Base-by-base conservation (phyloP, 2,329 filamentous ascomycete genomes). In the Colletotrichum eleusines region DNA sequence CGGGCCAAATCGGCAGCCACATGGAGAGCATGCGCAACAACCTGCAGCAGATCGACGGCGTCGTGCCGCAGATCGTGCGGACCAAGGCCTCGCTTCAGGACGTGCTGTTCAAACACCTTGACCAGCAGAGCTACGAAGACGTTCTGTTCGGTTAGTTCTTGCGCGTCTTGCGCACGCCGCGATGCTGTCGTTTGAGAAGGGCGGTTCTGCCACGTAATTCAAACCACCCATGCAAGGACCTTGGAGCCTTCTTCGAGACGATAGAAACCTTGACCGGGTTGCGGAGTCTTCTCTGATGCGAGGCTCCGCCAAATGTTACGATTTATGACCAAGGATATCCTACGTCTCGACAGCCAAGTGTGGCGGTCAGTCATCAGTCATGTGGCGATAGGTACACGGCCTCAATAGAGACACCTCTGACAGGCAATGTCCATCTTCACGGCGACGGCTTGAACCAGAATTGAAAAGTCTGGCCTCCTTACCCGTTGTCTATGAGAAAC, bases 21-120 rank as follows among this genome's bases (percentile, higher is more conserved):
- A 85, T 89, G 79, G 86, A 89, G 71, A 89, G 86, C 74, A 85
- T 90, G 76, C 81, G 79, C 65, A 80, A 80, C 53, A 90, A 90
- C 74, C 79, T 89, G 48, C 79, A 82, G 67, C 88, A 89, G 78
- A 84, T 88, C 18, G 84, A 86, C 1, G 85, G 84, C 8, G 80
- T 90, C 5, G 74, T 84, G 7, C 85, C 85, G 1, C 83, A 85
- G 42, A 83, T 90, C 20, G 77, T 74, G 23, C 82, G 80, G 66
- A 87, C 82, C 73, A 81, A 80, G 60, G 87, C 86, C 2, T 83
- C 85, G 4, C 74, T 90, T 63, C 85, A 85, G 74, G 81, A 81
- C 18, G 82, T 85, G 44, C 74, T 90, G 68, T 80, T 84, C 44
- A 78, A 80, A 54, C 81, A 86, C 69, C 76, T 89, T 31, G 81